phyloP scores from a whole-genome alignment of 1,284 basidiomycete genomes.

The Ceratobasidium sp. region DNA sequence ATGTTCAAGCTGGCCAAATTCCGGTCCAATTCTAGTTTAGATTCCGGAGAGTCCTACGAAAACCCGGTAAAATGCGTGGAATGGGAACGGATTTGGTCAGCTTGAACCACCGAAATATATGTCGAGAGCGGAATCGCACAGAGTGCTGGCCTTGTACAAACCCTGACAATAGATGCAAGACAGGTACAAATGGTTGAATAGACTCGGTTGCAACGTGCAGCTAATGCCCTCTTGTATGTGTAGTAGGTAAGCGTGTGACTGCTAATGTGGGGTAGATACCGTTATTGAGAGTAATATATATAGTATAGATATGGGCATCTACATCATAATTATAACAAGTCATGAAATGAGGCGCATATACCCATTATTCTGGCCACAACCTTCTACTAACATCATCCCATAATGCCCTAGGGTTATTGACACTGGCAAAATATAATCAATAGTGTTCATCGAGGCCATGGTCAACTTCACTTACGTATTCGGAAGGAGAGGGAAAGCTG shows the following conservation, averaged over 20 bases:
- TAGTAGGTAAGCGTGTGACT: too few species aligned
- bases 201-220: too few species aligned
- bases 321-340: too few species aligned
- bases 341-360: too few species aligned
- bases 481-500: conserved; percentile 22
- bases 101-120: too few species aligned
- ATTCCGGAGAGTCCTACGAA: too few species aligned
- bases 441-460: not conserved
- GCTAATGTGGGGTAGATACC: not conserved
- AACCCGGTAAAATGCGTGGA: not conserved
- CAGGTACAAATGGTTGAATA: not conserved
- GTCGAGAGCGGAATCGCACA: not conserved
- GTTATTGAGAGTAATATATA: too few species aligned
- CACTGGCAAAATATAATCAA: not conserved
- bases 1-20: too few species aligned
- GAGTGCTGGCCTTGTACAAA: conserved; percentile 3
- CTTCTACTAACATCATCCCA: conserved; percentile 21
- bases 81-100: too few species aligned
- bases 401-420: conserved; percentile 24
- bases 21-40: too few species aligned
- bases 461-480: conserved; percentile 25
- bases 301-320: too few species aligned
- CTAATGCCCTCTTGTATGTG: too few species aligned
- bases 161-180: not conserved
- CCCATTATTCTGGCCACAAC: conserved; percentile 10